Conservation (phyloP, 2,329 filamentous ascomycete genomes). For the Cadophora sp. region DNA sequence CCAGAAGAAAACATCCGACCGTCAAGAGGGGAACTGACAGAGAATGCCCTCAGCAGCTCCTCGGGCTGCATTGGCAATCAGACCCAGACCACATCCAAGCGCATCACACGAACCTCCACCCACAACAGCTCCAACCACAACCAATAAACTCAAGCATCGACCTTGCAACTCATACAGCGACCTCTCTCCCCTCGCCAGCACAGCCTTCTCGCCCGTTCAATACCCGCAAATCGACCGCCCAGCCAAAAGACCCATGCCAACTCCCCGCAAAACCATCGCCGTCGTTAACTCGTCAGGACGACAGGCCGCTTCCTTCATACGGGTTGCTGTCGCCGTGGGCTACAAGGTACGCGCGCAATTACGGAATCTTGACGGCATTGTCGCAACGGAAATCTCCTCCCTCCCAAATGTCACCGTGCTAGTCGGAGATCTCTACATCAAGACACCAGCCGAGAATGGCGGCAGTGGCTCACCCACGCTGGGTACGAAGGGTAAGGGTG, state of each 20-base stretch:
- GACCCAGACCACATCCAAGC: constrained; percentile 32
- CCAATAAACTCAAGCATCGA: constrained; percentile 37
- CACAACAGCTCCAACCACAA: constrained; percentile 19
- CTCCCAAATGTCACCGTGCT: constrained; percentile 78
- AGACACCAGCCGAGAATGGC: constrained; percentile 58
- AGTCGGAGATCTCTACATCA: constrained; percentile 67
- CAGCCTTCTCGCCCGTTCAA: constrained; percentile 32
- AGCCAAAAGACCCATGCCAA: constrained; percentile 43
- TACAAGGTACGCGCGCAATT: constrained; percentile 94
- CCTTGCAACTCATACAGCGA: constrained; percentile 40
- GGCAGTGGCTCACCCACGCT: constrained; percentile 53
- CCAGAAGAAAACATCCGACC: background rate
- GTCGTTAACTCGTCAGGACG: constrained; percentile 96
- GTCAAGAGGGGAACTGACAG: background rate
- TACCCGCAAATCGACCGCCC: constrained; percentile 36
- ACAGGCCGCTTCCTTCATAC: constrained; percentile 93
- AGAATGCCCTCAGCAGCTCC: constrained; percentile 42
- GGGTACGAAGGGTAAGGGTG: constrained; percentile 62
- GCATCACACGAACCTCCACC: constrained; percentile 27
- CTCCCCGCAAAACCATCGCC: constrained; percentile 68
- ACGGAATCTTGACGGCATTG: constrained; percentile 83
- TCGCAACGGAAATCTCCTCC: constrained; percentile 82
- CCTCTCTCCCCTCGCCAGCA: constrained; percentile 23
- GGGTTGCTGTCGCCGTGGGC: constrained; percentile 90
- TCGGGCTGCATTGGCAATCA: constrained; percentile 39